These are phyloP conservation scores for Pythium monospermum DNA, from an alignment of 352 stramenopile species.

Conservation along the genomic window DNA sequence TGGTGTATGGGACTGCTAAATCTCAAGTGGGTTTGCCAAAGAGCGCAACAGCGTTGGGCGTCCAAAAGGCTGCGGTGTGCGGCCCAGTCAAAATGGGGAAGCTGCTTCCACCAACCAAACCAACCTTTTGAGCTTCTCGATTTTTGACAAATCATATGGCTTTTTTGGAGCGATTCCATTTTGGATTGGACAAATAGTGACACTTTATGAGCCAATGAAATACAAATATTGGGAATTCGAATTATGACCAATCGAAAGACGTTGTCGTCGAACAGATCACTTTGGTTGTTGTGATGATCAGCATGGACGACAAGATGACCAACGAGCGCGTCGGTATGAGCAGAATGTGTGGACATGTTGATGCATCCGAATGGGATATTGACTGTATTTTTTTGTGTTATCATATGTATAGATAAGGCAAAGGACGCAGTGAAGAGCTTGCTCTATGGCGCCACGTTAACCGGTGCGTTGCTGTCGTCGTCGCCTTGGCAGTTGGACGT, in stretches of 20 bases:
- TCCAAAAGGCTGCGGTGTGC: neutral
- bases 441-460: constrained; percentile 53
- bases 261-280: neutral
- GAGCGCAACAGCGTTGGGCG: neutral
- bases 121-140: constrained; percentile 9
- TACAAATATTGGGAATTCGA: neutral
- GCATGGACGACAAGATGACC: constrained; percentile 12
- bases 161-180: neutral
- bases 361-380: too few species aligned
- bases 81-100: neutral
- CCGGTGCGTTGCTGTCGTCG: constrained; percentile 18
- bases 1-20: constrained; percentile 59
- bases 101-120: constrained; percentile 11
- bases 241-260: constrained; percentile 11
- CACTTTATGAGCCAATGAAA: constrained; percentile 8
- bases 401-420: constrained; percentile 57
- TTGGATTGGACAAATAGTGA: constrained; percentile 5
- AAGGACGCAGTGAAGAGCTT: constrained; percentile 67
- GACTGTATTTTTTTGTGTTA: too few species aligned
- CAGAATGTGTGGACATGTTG: too few species aligned
- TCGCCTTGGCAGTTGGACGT: too few species aligned
- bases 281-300: neutral
- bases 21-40: constrained; percentile 42
- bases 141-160: constrained; percentile 11
- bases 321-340: constrained; percentile 13